phyloP scores from a whole-genome alignment of 176 grass and related monocot genomes.

The Triticum urartu region DNA sequence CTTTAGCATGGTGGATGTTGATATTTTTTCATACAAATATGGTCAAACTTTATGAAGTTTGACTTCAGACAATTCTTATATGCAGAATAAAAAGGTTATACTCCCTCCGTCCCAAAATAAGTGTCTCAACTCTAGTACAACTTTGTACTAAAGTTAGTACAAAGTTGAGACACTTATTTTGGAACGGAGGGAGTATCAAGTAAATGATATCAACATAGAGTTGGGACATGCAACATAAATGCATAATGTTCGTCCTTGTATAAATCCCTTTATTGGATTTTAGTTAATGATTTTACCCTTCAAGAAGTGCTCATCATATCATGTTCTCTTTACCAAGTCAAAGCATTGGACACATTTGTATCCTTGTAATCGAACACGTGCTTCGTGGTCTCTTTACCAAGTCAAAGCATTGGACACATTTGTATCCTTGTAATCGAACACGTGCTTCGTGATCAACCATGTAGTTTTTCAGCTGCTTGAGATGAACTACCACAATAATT shows the following conservation, averaged over 20 bases:
- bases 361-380: not conserved
- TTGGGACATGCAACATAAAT: not conserved
- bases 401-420: not conserved
- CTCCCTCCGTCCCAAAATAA: no score
- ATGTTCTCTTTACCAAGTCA: not conserved
- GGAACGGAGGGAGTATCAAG: not conserved
- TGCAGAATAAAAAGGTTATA: not conserved
- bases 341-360: not conserved
- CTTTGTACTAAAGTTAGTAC: no score
- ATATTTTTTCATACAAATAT: no score
- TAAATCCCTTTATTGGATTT: not conserved
- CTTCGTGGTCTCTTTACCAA: not conserved
- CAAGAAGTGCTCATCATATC: not conserved
- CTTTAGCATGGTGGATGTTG: no score
- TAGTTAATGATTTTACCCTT: not conserved
- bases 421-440: not conserved
- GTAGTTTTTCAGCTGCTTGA: not conserved
- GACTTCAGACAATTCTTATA: no score
- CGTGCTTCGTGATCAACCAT: not conserved
- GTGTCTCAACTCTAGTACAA: no score
- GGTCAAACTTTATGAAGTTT: no score
- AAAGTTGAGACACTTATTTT: no score
- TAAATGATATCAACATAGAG: not conserved
- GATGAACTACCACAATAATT: constrained; percentile 3
- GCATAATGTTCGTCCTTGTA: not conserved